A percentile compares a stretch with the other conserved stretches of the same genome.
These are phyloP conservation scores for Pseudisothecium myosuroides DNA, from an alignment of 225 moss, liverwort and hornwort genomes.

Conservation along the genomic window DNA sequence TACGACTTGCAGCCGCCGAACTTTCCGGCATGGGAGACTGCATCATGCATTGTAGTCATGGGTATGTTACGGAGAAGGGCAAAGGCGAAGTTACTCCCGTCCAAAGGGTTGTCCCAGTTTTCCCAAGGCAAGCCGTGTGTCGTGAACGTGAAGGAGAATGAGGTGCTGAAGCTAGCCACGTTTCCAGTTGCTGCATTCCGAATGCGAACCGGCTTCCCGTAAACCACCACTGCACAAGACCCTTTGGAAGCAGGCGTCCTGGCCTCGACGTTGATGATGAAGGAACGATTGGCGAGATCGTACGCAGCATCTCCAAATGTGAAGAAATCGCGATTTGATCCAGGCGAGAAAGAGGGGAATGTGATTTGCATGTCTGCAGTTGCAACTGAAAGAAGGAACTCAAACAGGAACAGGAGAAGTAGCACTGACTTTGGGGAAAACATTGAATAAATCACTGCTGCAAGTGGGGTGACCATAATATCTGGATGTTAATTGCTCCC, in stretches of 20 bases:
- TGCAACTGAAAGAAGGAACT: not conserved
- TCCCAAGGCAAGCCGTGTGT: not conserved
- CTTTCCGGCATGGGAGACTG: accelerated
- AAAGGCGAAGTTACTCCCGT: not conserved
- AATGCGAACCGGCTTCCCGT: not conserved
- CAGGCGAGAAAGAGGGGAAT: not conserved
- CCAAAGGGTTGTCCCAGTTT: not conserved
- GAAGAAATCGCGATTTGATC: not conserved
- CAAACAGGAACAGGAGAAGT: not conserved
- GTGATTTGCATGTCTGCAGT: not conserved
- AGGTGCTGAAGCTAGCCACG: not conserved
- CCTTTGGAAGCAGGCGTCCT: not conserved
- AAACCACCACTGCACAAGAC: not conserved
- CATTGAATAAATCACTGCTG: not conserved
- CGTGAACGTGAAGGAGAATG: not conserved
- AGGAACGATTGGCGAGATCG: not conserved
- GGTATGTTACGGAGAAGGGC: not conserved
- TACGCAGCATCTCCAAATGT: not conserved
- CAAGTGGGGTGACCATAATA: not conserved
- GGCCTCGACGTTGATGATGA: not conserved
- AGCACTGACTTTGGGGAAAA: not conserved
- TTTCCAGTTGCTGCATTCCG: not conserved
- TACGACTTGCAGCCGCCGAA: not conserved
- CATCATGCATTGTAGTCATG: not conserved
- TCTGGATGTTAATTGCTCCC: not conserved